Percentiles rank a stretch among this genome's conserved stretches.
These are phyloP conservation scores for Solanum medicagineum DNA, from an alignment of 257 asterid genomes.

Conservation along the genomic window DNA sequence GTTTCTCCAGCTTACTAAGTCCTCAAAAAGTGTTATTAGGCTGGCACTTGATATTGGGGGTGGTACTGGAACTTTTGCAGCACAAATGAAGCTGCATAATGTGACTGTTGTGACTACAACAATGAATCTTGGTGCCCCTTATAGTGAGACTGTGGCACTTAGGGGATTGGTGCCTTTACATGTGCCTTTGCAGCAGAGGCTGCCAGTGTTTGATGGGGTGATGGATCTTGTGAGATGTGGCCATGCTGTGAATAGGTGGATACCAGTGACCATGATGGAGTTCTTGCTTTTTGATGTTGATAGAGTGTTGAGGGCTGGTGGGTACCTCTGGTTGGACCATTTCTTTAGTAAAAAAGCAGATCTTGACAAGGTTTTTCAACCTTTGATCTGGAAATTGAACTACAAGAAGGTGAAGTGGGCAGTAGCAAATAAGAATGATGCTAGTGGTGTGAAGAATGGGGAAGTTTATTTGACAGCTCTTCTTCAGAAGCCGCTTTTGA, in stretches of 20 bases:
- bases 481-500: slow-evolving; percentile 75
- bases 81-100: slow-evolving; percentile 78
- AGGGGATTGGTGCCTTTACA: slow-evolving; percentile 87
- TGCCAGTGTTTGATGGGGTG: slow-evolving; percentile 85
- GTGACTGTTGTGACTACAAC: slow-evolving; percentile 79
- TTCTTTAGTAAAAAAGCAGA: slow-evolving; percentile 72
- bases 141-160: slow-evolving; percentile 64
- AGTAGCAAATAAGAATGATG: slow-evolving; percentile 60
- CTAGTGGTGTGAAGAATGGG: slow-evolving; percentile 70
- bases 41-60: slow-evolving; percentile 81
- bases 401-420: slow-evolving; percentile 98
- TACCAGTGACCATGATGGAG: slow-evolving; percentile 57
- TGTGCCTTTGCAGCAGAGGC: slow-evolving; percentile 86
- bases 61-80: slow-evolving; percentile 90
- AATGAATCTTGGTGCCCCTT: slow-evolving; percentile 86
- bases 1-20: slow-evolving; percentile 44
- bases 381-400: slow-evolving; percentile 71
- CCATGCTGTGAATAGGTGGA: slow-evolving; percentile 90
- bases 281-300: slow-evolving; percentile 82
- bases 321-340: slow-evolving; percentile 72
- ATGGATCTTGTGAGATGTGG: slow-evolving; percentile 92
- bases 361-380: slow-evolving; percentile 69
- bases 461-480: slow-evolving; percentile 89
- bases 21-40: slow-evolving; percentile 39
- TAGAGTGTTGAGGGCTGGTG: slow-evolving; percentile 87